phyloP scores from a whole-genome alignment of 164 flowering plant genomes.

The Chimonanthus salicifolius region DNA sequence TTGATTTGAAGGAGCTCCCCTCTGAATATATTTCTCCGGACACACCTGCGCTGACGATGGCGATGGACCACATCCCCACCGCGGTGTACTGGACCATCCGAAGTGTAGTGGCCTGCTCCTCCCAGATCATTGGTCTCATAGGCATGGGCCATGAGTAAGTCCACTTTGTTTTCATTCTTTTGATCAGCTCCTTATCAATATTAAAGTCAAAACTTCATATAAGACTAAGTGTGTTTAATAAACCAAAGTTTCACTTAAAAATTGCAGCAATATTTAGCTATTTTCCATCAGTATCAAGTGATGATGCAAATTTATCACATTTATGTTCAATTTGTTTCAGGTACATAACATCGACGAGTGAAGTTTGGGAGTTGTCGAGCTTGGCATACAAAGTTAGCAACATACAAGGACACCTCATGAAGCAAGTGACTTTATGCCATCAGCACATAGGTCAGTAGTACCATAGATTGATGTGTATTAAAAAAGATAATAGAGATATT shows the following conservation, averaged over 20 bases:
- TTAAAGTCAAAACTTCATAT: too few relatives aligned
- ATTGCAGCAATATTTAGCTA: too few relatives aligned
- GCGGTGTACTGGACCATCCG: conserved; percentile 55
- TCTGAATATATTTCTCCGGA: conserved; percentile 32
- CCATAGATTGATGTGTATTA: too few relatives aligned
- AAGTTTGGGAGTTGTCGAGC: conserved; percentile 76
- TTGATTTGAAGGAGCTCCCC: conserved; percentile 44
- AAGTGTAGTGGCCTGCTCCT: conserved; percentile 38
- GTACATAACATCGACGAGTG: conserved; percentile 40
- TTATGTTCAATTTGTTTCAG: neutral
- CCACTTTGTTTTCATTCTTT: neutral
- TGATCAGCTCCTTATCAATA: neutral
- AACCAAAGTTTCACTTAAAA: too few relatives aligned
- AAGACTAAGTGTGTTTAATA: too few relatives aligned
- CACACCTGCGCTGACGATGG: conserved; percentile 24
- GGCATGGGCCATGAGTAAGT: conserved; percentile 29
- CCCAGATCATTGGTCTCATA: conserved; percentile 34
- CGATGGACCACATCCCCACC: conserved; percentile 35
- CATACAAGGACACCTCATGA: conserved; percentile 43
- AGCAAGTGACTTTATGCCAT: conserved; percentile 37
- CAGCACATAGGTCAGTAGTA: conserved; percentile 42
- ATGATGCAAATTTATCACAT: neutral
- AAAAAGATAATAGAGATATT: too few relatives aligned
- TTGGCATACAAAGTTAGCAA: conserved; percentile 56
- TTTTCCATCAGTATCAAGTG: too few relatives aligned